Evolutionary conservation across 345 rosid genomes (phyloP).

Genomic region (Gossypium mustelinum): DNA sequence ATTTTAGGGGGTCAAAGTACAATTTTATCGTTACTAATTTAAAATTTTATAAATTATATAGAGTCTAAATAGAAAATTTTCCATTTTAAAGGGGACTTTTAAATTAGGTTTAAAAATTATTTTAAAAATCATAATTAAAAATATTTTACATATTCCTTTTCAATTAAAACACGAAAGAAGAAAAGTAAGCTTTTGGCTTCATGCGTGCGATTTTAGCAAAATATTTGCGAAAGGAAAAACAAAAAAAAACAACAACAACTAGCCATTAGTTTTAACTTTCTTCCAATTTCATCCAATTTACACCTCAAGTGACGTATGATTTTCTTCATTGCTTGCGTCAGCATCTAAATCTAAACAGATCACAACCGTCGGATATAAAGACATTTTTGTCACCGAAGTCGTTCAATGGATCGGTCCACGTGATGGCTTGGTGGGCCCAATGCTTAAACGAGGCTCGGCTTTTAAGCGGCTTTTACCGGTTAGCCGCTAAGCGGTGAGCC

Average conservation of each 20-base stretch:
- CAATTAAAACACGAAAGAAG: too few relatives aligned
- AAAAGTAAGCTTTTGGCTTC: too few relatives aligned
- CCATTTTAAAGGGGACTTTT: too few relatives aligned
- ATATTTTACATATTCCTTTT: too few relatives aligned
- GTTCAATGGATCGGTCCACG: neutral
- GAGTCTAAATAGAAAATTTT: rapidly evolving
- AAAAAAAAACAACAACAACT: neutral
- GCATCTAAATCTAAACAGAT: neutral
- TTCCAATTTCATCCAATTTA: neutral
- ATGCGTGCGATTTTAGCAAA: too few relatives aligned
- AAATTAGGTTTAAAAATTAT: too few relatives aligned
- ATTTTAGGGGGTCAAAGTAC: rapidly evolving
- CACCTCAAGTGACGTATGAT: neutral
- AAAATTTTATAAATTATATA: too few relatives aligned
- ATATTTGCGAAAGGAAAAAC: neutral
- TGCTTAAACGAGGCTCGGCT: neutral
- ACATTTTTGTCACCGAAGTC: neutral
- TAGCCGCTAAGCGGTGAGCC: neutral
- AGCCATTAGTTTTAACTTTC: neutral
- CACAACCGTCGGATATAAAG: neutral
- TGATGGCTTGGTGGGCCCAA: neutral
- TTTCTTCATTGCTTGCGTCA: neutral
- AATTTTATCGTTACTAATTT: too few relatives aligned
- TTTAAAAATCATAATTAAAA: too few relatives aligned
- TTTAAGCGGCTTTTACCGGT: neutral